Evolutionary conservation across 768 basidiomycete species (phyloP), one percentile per base, ranked within the genome.

Genomic region (Clitopilus passeckerianus): DNA sequence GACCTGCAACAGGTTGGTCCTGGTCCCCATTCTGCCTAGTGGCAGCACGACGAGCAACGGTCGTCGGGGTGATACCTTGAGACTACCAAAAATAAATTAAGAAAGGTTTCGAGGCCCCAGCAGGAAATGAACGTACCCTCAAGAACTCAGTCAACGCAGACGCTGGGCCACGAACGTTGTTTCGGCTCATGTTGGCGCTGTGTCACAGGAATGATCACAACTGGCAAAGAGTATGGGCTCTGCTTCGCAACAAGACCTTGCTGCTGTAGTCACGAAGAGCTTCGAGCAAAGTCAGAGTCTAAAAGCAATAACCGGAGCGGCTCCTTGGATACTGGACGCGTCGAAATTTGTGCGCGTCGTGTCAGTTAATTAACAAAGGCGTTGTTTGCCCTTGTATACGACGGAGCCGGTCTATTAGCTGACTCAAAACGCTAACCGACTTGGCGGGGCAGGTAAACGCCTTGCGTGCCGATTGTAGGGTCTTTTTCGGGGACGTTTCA

Each of bases 71-170:
- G 34, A 83, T 83, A 5, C 80, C 81, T 53, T 75, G 72, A 53
- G 74, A 77, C 81, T 83, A 35, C 59, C 14, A 44, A 16, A n/a
- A 44, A 5, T 34, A 50, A 52, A 15, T 34, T 52, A 54, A 54
- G 34, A 23, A 35, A 53, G 23, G 44, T 56, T 54, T 22, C 12
- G 7, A 53, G 22, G 63, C 34, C 61, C 34, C 20, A 54, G 46
- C 24, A 53, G 35, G 34, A 61, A 15, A 27, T 54, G 59, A 53
- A 35, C 15, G 5, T 16, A 90, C 92, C 66, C 82, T 82, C 34
- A 94, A 74, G 64, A 89, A 94, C 62, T 91, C 90, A 34, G 92
- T 93, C 12, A 94, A 73, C 0, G 92, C 92, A 20, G 90, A 93
- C 0, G 89, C 85, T 1, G 93, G 92, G 0, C 93, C 92, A 12